Base-by-base conservation (phyloP, 768 basidiomycete species). In the Nidularia sp. region DNA sequence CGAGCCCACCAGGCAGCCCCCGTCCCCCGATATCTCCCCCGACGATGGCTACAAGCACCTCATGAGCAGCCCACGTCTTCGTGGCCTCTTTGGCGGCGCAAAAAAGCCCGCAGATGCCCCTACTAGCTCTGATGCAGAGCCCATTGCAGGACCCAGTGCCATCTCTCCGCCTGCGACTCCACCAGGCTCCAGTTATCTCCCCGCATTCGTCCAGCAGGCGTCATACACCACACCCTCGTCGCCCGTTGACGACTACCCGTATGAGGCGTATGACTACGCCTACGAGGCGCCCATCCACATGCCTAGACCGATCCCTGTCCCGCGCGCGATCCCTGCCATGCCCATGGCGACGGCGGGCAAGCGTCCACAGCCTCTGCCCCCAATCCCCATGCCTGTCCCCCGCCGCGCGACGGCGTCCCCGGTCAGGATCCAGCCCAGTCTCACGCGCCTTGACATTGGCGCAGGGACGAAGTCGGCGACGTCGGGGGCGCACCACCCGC, bases 391-490 rank as follows among this genome's bases (percentile, higher is more conserved):
- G 10, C 39, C 39, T 41, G 15, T 62, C n/a, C 58, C 65, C 7
- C 62, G 65, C 25, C 58, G 57, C 41, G 60, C 62, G 2, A 60
- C 64, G 3, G 57, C 60, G 4, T 64, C 64, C 4, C 61, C 63
- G 25, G 60, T 61, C 1, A 52, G 56, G 7, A 53, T 63, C 4
- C 63, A 62, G 44, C 59, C 63, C 4, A 65, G 64, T 34, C 52
- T 62, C 8, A 60, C 62, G 1, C 59, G 66, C 31, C 48, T 68
- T 42, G 66, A 70, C 44, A 66, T 67, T 53, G 66, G 63, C 10
- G 60, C 58, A 35, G 50, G 56, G 31, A 39, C 61, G 6, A 53
- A 60, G 39, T 22, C 51, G 35, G 53, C 25, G 25, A 25, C 25
- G 25, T 25, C 25, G 25, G 25, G 25, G 25, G 25, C 3, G 25